phyloP scores from a whole-genome alignment of 495 filamentous ascomycete genomes.

The Friedmanniomyces simplex region DNA sequence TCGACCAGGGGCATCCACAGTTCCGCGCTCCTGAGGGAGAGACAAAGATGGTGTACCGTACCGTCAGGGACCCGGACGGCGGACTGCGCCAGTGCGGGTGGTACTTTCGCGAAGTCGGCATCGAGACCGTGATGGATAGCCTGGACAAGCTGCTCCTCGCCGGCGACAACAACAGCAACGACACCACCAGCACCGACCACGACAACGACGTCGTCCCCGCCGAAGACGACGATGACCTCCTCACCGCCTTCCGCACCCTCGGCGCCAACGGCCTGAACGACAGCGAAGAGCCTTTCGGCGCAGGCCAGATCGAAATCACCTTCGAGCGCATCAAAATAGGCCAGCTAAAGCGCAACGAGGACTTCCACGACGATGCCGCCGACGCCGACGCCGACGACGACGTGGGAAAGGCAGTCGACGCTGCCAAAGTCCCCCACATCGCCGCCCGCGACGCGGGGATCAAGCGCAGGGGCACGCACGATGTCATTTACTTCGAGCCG shows the following conservation, averaged over 20 bases:
- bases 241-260: conserved; percentile 13
- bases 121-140: conserved; percentile 25
- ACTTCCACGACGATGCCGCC: not conserved
- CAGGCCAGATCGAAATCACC: conserved; percentile 27
- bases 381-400: not conserved
- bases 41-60: conserved; percentile 8
- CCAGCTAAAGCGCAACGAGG: not conserved
- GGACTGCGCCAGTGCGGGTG: conserved; percentile 10
- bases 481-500: not conserved
- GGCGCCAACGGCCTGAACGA: conserved; percentile 7
- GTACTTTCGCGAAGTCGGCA: conserved; percentile 22
- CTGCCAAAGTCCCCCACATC: conserved; percentile 19
- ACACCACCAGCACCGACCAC: too few relatives aligned
- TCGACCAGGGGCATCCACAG: conserved; percentile 14
- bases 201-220: not conserved
- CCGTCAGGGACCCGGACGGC: conserved; percentile 19
- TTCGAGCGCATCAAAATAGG: conserved; percentile 21
- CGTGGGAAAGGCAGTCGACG: not conserved
- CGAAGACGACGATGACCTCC: conserved; percentile 17
- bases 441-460: not conserved
- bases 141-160: conserved; percentile 12
- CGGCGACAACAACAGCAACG: not conserved
- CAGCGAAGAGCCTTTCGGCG: conserved; percentile 6
- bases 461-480: not conserved
- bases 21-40: not conserved